phyloP scores from a whole-genome alignment of 2,329 filamentous ascomycete species.

The Ambrosiella xylebori region DNA sequence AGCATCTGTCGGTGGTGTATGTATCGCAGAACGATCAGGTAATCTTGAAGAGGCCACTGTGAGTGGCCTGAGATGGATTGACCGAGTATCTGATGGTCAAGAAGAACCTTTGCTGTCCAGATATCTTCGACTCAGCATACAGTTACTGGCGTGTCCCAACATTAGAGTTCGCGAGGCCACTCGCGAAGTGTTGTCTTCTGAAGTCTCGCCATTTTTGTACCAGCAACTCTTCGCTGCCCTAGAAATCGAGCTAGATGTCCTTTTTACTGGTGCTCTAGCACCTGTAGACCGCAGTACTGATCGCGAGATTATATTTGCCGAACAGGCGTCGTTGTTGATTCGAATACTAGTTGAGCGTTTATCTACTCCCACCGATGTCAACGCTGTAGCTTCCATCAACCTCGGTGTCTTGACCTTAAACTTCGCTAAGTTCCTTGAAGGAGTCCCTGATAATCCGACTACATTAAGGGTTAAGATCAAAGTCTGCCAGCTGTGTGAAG shows the following conservation, averaged over 20 bases:
- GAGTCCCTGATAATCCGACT: constrained; percentile 35
- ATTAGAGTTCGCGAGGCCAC: constrained; percentile 49
- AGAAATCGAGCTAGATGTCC: constrained; percentile 44
- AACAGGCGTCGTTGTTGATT: constrained; percentile 47
- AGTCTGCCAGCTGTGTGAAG: constrained; percentile 49
- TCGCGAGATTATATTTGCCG: constrained; percentile 46
- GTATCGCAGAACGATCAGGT: constrained; percentile 40
- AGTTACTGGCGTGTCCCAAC: constrained; percentile 46
- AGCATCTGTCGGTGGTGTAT: constrained; percentile 48
- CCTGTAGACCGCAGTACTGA: constrained; percentile 36
- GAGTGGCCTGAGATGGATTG: constrained; percentile 46
- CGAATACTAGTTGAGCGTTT: constrained; percentile 46
- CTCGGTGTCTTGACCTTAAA: constrained; percentile 46
- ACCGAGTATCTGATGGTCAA: constrained; percentile 39
- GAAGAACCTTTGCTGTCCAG: constrained; percentile 43
- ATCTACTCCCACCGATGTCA: constrained; percentile 44
- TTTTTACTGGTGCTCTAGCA: constrained; percentile 40
- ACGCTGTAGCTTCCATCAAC: constrained; percentile 44
- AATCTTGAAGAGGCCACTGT: constrained; percentile 40
- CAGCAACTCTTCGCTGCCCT: constrained; percentile 47
- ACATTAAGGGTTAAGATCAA: constrained; percentile 50
- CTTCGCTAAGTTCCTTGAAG: constrained; percentile 50
- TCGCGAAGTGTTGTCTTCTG: constrained; percentile 47
- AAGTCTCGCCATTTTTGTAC: constrained; percentile 44
- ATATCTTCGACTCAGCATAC: constrained; percentile 46